Evolutionary conservation across 2,329 filamentous ascomycete species (phyloP).

Genomic region (Phaeoacremonium minimum): DNA sequence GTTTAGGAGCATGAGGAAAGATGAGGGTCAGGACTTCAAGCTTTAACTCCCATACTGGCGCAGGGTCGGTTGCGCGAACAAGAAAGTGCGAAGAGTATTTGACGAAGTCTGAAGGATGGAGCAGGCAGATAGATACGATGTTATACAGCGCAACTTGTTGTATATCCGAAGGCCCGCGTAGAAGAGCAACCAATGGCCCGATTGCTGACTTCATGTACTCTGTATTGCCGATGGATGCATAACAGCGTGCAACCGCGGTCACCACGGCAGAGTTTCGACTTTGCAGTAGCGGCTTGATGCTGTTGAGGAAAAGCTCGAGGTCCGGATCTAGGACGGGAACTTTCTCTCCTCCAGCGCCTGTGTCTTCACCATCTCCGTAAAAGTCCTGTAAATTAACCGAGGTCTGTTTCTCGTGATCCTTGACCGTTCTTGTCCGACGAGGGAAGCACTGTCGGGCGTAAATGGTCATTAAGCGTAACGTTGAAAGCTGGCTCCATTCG

Average conservation of each 20-base stretch:
- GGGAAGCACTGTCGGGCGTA: conserved; percentile 91
- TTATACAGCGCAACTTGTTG: conserved; percentile 90
- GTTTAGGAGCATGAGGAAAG: conserved; percentile 74
- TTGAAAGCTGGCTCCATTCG: conserved; percentile 91
- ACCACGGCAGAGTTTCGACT: conserved; percentile 93
- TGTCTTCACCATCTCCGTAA: conserved; percentile 65
- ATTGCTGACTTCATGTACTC: conserved; percentile 72
- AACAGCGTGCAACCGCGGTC: conserved; percentile 79
- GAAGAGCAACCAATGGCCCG: conserved; percentile 79
- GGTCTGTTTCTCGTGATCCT: conserved; percentile 26
- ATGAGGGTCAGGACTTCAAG: conserved; percentile 86
- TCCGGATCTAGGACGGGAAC: conserved; percentile 72
- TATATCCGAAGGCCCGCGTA: conserved; percentile 81
- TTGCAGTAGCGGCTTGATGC: conserved; percentile 79
- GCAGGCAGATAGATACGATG: conserved; percentile 86
- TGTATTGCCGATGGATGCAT: conserved; percentile 75
- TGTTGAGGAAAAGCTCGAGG: conserved; percentile 73
- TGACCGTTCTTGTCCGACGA: conserved; percentile 55
- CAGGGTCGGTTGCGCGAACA: conserved; percentile 72
- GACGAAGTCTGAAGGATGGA: conserved; percentile 74
- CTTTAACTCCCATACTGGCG: conserved; percentile 85
- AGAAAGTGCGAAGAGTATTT: conserved; percentile 88
- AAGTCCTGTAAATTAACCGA: conserved; percentile 62
- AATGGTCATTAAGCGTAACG: conserved; percentile 72
- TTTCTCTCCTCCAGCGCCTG: conserved; percentile 41